Percentiles rank a stretch among this genome's conserved stretches.
These are phyloP conservation scores for Anethum foeniculum DNA, from an alignment of 140 eudicot genomes.

Conservation along the genomic window DNA sequence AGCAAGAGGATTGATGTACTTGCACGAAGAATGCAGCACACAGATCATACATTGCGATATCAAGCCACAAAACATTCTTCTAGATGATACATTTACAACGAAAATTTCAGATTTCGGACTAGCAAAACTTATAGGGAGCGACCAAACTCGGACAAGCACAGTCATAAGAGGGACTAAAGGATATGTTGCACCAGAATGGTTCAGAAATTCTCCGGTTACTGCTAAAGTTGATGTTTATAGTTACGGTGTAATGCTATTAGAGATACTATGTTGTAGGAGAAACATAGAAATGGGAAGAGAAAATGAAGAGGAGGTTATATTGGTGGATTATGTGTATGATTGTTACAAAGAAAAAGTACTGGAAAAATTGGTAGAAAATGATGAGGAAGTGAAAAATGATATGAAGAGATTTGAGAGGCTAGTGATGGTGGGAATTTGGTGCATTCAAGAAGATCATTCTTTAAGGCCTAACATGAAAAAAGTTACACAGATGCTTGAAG, in stretches of 20 bases:
- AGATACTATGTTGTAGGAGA: constrained; percentile 28
- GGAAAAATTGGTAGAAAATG: constrained; percentile 26
- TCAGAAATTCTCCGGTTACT: constrained; percentile 25
- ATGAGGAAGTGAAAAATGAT: constrained; percentile 26
- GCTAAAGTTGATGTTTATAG: constrained; percentile 44
- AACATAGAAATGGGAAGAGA: constrained; percentile 18
- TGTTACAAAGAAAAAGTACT: constrained; percentile 27
- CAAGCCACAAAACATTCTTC: constrained; percentile 48
- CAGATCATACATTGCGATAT: constrained; percentile 51
- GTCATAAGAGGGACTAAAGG: constrained; percentile 42
- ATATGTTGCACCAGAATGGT: constrained; percentile 57
- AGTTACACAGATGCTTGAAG: constrained; percentile 51
- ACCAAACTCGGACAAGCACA: constrained; percentile 35
- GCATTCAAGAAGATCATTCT: constrained; percentile 42
- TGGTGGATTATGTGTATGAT: constrained; percentile 36
- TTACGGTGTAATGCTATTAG: constrained; percentile 36
- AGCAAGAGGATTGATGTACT: constrained; percentile 40
- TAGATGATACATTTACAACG: constrained; percentile 28
- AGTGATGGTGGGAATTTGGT: constrained; percentile 53
- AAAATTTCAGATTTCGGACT: constrained; percentile 45
- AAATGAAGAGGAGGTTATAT: constrained; percentile 19
- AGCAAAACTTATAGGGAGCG: constrained; percentile 35
- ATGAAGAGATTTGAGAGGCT: constrained; percentile 28
- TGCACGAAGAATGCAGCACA: constrained; percentile 47
- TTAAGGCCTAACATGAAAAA: constrained; percentile 47